Evolutionary conservation across 192 early-diverging fungal genomes (phyloP).

Genomic region (Mortierella alpina): DNA sequence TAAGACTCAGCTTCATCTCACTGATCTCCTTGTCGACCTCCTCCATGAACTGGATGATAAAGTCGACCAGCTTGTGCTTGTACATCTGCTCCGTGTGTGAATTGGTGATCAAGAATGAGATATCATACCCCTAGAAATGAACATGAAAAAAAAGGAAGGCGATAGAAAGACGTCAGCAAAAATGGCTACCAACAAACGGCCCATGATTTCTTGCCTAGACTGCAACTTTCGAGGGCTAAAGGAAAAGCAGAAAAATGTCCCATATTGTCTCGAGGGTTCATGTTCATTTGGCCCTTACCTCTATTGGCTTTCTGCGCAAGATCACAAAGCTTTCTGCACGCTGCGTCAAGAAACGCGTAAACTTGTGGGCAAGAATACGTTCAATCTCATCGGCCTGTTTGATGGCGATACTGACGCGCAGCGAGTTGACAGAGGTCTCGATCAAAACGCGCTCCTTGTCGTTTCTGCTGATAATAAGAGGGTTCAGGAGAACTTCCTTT

Average conservation of each 20-base stretch:
- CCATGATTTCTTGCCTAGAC: background rate
- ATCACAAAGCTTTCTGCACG: constrained; percentile 97
- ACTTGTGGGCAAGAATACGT: constrained; percentile 92
- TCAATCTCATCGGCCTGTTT: constrained; percentile 99
- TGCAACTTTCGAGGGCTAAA: too few species aligned
- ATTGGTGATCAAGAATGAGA: constrained; percentile 97
- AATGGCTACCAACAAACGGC: background rate
- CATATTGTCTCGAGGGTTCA: background rate
- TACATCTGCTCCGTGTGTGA: constrained; percentile 98
- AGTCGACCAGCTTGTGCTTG: constrained; percentile 99
- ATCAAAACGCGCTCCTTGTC: constrained; percentile 94
- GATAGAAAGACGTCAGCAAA: background rate
- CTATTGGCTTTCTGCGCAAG: constrained; percentile 88
- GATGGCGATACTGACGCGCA: constrained; percentile 94
- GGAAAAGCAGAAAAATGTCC: too few species aligned
- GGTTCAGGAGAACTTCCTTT: constrained; percentile 88
- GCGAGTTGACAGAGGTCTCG: constrained; percentile 92
- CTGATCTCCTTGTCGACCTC: constrained; percentile 99
- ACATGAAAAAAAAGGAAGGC: background rate
- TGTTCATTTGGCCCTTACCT: constrained; percentile 56
- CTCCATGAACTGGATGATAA: constrained; percentile 99
- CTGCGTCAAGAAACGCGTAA: constrained; percentile 98
- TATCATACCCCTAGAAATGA: constrained; percentile 88
- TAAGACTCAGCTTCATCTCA: constrained; percentile 97
- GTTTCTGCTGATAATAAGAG: constrained; percentile 88